A percentile compares a stretch with the other conserved stretches of the same genome.
These are phyloP conservation scores for Xerocomus minutiporus DNA, from an alignment of 1,284 basidiomycete genomes.

Conservation along the genomic window DNA sequence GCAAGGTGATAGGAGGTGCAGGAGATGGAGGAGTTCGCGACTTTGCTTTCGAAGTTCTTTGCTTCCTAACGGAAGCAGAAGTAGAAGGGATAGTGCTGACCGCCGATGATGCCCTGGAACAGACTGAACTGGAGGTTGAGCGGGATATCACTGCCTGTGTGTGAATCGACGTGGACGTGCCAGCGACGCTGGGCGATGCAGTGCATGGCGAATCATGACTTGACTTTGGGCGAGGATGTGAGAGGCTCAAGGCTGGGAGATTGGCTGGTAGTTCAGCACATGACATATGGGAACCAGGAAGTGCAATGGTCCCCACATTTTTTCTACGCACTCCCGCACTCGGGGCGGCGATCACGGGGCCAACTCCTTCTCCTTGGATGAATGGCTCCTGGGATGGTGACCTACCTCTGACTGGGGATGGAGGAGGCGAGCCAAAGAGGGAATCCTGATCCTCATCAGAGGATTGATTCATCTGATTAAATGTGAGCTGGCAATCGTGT, in stretches of 20 bases:
- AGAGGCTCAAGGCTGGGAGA: slow-evolving; percentile 53
- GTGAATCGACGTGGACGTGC: not conserved
- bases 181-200: not conserved
- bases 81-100: not conserved
- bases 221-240: slow-evolving; percentile 24
- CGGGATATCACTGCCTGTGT: slow-evolving; percentile 9
- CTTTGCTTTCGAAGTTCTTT: slow-evolving; percentile 25
- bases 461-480: slow-evolving; percentile 21
- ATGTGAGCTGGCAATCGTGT: slow-evolving; percentile 16
- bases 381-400: slow-evolving; percentile 61
- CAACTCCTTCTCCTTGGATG: slow-evolving; percentile 12
- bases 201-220: slow-evolving; percentile 5
- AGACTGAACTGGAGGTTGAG: slow-evolving; percentile 12
- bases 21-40: slow-evolving; percentile 33
- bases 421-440: slow-evolving; percentile 75
- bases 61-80: slow-evolving; percentile 13
- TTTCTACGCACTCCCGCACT: slow-evolving; percentile 41
- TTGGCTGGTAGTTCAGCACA: slow-evolving; percentile 76
- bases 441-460: slow-evolving; percentile 54
- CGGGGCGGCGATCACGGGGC: slow-evolving; percentile 13
- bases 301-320: slow-evolving; percentile 94
- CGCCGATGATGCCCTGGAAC: slow-evolving; percentile 17
- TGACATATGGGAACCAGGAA: slow-evolving; percentile 80
- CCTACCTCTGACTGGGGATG: slow-evolving; percentile 71
- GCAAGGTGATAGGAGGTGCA: slow-evolving; percentile 52